Evolutionary conservation across 164 flowering plant species (phyloP), one percentile per base, ranked within the genome.

Genomic region (Akebia trifoliata): DNA sequence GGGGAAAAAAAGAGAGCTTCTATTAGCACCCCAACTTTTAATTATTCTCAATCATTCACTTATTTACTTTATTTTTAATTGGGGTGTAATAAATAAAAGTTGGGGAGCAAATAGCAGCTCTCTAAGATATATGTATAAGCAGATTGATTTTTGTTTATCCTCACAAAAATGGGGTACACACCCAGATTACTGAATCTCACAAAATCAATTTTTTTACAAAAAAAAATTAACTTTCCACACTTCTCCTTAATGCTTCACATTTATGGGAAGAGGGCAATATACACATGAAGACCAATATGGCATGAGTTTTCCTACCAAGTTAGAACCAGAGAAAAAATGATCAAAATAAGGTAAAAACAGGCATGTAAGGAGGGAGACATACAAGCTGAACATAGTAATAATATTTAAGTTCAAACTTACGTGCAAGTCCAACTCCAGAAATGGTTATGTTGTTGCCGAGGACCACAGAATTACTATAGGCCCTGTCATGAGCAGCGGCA

Each of bases 341-440:
- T 8, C 40, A 18, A 15, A 9, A 35, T 9, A 21, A 52, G 42
- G 17, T 30, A 31, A 30, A 30, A 18, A 3, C 22, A 9, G 56
- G 18, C 22, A 7, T 52, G 11, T 18, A 51, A 30, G 25, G 9
- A 39, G 4, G n/a, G 15, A 14, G 28, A 4, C n/a, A 55, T 26
- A 30, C 38, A 42, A 42, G 17, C 3, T 36, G 53, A 50, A 29
- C 53, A 10, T 14, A 36, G 0, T 31, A 39, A 21, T 8, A 25
- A 28, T 6, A n/a, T 49, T 37, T 51, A 14, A 18, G 50, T 48
- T 18, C 1, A 48, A 36, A 76, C 97, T 73, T 76, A 93, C 97
- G 76, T 63, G 99, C 97, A 59, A 90, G 85, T 59, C 99, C 99
- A 72, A 79, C 90, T 53, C 99, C 99, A 50, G 82, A 50, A 55